Evolutionary conservation across 2,329 filamentous ascomycete species (phyloP), one percentile per base, ranked within the genome.

Genomic region (Domatiomyces catenatus): DNA sequence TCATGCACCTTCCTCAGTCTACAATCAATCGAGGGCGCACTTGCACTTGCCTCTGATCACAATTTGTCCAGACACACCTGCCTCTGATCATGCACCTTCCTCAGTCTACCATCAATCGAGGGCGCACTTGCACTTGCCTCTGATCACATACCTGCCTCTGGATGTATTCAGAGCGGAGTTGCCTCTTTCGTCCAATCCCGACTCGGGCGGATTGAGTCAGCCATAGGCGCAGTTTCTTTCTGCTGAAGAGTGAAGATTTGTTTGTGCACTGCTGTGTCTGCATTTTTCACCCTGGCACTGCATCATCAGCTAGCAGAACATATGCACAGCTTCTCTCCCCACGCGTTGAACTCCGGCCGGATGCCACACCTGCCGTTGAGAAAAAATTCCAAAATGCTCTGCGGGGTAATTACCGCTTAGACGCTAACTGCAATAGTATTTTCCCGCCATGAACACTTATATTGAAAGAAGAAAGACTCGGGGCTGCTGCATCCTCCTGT

Each of bases 1-100:
- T 24, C 22, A 24, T n/a, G 22, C 6, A 18, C 49, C 17, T 46
- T 48, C 44, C 49, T 44, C 49, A 46, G n/a, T n/a, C n/a, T n/a
- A n/a, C n/a, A n/a, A n/a, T n/a, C n/a, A n/a, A n/a, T n/a, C n/a
- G n/a, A n/a, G n/a, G n/a, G n/a, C n/a, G n/a, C n/a, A n/a, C n/a
- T n/a, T n/a, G n/a, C n/a, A 24, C 22, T 24, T 24, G 22, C 22
- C 22, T 24, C 22, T 24, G 22, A 24, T 24, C 22, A 24, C 22
- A n/a, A n/a, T n/a, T n/a, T 24, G 3, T 24, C 22, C 22, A 24
- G n/a, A n/a, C n/a, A n/a, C n/a, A n/a, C n/a, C n/a, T n/a, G n/a
- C n/a, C n/a, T 24, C 22, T 24, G 22, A 24, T 24, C 22, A 24
- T n/a, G 22, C 6, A 18, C 49, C 17, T 46, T 48, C 44, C 49